A percentile compares a stretch with the other conserved stretches of the same genome.
Conservation (phyloP, 108 stramenopile species). For the Skeletonema grethae region DNA sequence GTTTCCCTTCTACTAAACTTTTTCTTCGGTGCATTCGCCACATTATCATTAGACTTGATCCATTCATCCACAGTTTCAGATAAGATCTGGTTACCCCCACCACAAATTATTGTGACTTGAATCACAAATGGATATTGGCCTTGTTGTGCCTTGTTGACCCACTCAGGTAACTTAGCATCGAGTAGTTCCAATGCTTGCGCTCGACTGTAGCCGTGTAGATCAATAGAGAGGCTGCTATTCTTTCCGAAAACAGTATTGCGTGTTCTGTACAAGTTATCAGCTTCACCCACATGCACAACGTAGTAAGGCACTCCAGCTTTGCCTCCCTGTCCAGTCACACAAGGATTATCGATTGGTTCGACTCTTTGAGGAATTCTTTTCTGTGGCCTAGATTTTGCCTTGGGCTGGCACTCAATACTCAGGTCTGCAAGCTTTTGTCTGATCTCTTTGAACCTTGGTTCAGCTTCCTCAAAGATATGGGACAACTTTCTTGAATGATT, state of each 20-base stretch:
- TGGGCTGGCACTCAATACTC: slow-evolving; percentile 16
- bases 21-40: slow-evolving; percentile 46
- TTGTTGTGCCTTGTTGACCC: slow-evolving; percentile 32
- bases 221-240: slow-evolving; percentile 8
- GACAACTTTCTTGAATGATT: slow-evolving; percentile 27
- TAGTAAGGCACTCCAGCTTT: slow-evolving; percentile 40
- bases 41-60: slow-evolving; percentile 32
- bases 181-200: slow-evolving; percentile 28
- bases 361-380: not conserved
- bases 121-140: slow-evolving; percentile 41
- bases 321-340: slow-evolving; percentile 25
- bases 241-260: slow-evolving; percentile 9
- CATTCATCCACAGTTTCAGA: slow-evolving; percentile 34
- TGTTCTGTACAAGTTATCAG: slow-evolving; percentile 40
- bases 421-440: slow-evolving; percentile 30
- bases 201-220: slow-evolving; percentile 36
- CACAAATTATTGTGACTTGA: slow-evolving; percentile 38
- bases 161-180: slow-evolving; percentile 29
- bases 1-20: slow-evolving; percentile 16
- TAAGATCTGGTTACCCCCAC: slow-evolving; percentile 42
- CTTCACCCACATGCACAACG: slow-evolving; percentile 34
- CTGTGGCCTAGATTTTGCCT: slow-evolving; percentile 16
- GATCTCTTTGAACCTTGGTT: slow-evolving; percentile 25
- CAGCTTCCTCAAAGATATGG: slow-evolving; percentile 39
- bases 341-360: slow-evolving; percentile 19